These are phyloP conservation scores for Colletotrichum sp. DNA, from an alignment of 2,329 filamentous ascomycete species.

Conservation along the genomic window DNA sequence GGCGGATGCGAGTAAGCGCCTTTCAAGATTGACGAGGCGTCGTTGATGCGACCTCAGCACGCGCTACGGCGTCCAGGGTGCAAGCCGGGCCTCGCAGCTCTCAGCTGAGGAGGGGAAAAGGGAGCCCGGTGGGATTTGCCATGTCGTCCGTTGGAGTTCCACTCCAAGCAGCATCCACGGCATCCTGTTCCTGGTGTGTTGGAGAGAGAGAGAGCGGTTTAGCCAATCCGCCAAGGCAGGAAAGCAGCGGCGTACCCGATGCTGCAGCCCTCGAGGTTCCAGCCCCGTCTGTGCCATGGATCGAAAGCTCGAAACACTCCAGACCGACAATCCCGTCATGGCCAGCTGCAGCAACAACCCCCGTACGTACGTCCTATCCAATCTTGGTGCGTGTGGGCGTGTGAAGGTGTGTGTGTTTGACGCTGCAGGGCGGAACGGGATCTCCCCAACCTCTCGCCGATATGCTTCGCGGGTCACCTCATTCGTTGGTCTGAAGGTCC, in stretches of 20 bases:
- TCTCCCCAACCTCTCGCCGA: conserved; percentile 6
- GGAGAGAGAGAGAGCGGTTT: background rate
- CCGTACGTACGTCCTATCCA: background rate
- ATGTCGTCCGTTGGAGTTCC: background rate
- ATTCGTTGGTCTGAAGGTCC: background rate
- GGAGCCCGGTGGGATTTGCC: background rate
- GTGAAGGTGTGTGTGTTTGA: background rate
- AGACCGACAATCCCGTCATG: background rate
- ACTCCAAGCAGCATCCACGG: background rate
- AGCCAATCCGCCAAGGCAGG: background rate
- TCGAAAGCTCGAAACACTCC: background rate
- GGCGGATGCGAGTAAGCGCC: conserved; percentile 3
- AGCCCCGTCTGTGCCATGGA: conserved; percentile 13
- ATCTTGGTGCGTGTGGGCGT: background rate
- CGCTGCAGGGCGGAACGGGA: conserved; percentile 12
- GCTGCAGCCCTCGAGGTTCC: conserved; percentile 1
- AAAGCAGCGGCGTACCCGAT: background rate
- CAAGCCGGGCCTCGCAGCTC: background rate
- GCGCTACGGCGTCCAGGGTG: background rate
- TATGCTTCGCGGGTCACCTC: background rate
- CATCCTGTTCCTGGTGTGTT: background rate
- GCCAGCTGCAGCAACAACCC: conserved; percentile 1
- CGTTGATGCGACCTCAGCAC: conserved; percentile 14
- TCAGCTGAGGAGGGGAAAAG: background rate
- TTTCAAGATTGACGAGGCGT: conserved; percentile 15